These are phyloP conservation scores for Penicillium sp. DNA, from an alignment of 2,329 filamentous ascomycete genomes.

Conservation along the genomic window DNA sequence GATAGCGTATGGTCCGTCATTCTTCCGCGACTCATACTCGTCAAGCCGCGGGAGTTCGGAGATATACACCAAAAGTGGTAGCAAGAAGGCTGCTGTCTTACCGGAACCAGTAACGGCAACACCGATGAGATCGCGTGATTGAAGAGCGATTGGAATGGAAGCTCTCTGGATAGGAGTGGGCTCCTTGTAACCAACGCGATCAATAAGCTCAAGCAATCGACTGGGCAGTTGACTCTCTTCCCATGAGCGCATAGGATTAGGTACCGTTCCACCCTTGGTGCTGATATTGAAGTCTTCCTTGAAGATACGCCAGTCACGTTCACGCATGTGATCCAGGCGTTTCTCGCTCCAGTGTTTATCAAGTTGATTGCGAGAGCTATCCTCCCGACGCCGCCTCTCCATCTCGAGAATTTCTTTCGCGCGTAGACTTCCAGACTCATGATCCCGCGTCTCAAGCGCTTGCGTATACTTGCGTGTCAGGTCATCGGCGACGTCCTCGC, in stretches of 20 bases:
- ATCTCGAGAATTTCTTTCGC: slow-evolving; percentile 79
- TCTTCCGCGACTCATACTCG: slow-evolving; percentile 75
- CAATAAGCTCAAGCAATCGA: slow-evolving; percentile 72
- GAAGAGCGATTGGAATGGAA: slow-evolving; percentile 88
- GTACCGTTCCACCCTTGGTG: slow-evolving; percentile 85
- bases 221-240: slow-evolving; percentile 73
- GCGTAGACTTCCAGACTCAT: slow-evolving; percentile 66
- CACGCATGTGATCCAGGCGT: slow-evolving; percentile 84
- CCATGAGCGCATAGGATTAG: slow-evolving; percentile 96
- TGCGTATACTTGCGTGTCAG: slow-evolving; percentile 55
- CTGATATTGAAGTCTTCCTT: slow-evolving; percentile 98
- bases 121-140: slow-evolving; percentile 92
- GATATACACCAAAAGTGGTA: slow-evolving; percentile 92
- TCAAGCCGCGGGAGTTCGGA: slow-evolving; percentile 78
- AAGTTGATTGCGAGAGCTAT: slow-evolving; percentile 64
- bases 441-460: slow-evolving; percentile 68
- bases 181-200: slow-evolving; percentile 81
- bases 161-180: slow-evolving; percentile 89
- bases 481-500: slow-evolving; percentile 51
- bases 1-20: slow-evolving; percentile 94
- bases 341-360: slow-evolving; percentile 98
- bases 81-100: slow-evolving; percentile 92
- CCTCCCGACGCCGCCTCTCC: slow-evolving; percentile 69
- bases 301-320: slow-evolving; percentile 98
- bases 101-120: slow-evolving; percentile 97